Base-by-base conservation (phyloP, 2,329 filamentous ascomycete species). In the Thielaviopsis euricoi region DNA sequence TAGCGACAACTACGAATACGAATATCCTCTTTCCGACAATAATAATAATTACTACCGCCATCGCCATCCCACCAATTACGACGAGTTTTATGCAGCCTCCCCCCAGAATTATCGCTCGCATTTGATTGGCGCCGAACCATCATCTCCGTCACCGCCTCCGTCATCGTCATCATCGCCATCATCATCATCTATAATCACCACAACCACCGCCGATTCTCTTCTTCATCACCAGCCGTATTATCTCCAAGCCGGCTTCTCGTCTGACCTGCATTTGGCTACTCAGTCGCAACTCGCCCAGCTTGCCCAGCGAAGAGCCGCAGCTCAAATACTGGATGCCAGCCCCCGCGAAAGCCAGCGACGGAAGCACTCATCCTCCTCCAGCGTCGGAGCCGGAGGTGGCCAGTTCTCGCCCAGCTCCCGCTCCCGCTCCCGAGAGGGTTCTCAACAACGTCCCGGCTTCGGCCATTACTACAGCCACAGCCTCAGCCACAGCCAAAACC, bases 251-350 rank as follows among this genome's bases (percentile, higher is more conserved):
- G 58, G 58, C 40, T 60, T 57, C 52, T 60, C 58, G 10, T 60
- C 58, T 37, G 58, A 60, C 52, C 58, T 60, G 15, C 58, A 60
- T 40, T 25, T 60, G 15, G 58, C 58, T 17, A 60, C 58, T 29
- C 58, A 60, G 46, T 22, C 23, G 21, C 56, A 58, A 49, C 50
- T 60, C 46, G 55, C 58, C 46, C 40, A 57, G 33, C 43, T 60
- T 37, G 49, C 55, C 6, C 58, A 52, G n/a, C 58, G 58, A 15
- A 46, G 53, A 25, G 21, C 37, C 26, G 53, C 58, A n/a, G 49
- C 50, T 49, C 55, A 58, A 53, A 49, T 57, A 26, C 52, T 57
- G 58, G 51, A 60, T 60, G 58, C 51, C 58, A 55, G 48, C 53
- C 43, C 57, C 48, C 22, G 29, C 55, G 23, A 50, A 19, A n/a